These are phyloP conservation scores for Glonium stellatum DNA, from an alignment of 495 filamentous ascomycete species.

Conservation along the genomic window DNA sequence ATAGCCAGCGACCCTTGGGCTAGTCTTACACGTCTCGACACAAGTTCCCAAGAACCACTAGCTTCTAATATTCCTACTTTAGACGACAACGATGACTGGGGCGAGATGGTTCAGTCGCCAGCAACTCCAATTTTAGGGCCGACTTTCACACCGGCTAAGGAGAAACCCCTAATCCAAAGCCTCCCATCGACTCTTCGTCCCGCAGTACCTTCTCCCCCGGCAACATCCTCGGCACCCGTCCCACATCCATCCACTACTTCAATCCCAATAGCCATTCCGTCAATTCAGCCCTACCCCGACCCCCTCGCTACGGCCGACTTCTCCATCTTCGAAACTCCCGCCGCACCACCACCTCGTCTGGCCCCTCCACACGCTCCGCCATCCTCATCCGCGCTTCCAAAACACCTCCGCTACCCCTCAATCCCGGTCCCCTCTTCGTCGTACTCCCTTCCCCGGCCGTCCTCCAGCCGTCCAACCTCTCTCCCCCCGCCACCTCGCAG, in stretches of 20 bases:
- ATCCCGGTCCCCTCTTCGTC: background rate
- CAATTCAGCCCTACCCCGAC: constrained; percentile 1
- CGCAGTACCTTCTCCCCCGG: background rate
- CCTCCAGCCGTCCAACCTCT: constrained; percentile 12
- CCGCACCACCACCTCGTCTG: constrained; percentile 3
- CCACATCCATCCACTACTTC: background rate
- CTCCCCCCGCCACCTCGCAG: constrained; percentile 1
- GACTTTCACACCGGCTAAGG: background rate
- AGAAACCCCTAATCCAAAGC: no score
- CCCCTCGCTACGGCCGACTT: constrained; percentile 15
- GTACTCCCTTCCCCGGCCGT: constrained; percentile 5
- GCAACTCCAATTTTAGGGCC: background rate
- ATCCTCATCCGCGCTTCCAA: background rate
- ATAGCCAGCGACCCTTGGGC: constrained; percentile 13
- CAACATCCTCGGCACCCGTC: background rate
- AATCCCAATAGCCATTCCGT: background rate
- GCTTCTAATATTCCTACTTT: background rate
- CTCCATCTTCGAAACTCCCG: constrained; percentile 23
- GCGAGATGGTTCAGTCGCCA: constrained; percentile 38
- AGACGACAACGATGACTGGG: constrained; percentile 39
- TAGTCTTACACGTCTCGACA: constrained; percentile 10
- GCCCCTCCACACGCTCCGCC: background rate
- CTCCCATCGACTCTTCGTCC: background rate
- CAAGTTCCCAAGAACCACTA: background rate
- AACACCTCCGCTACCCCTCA: background rate